phyloP scores from a whole-genome alignment of 2,329 filamentous ascomycete species.

The Botrytis cinerea region DNA sequence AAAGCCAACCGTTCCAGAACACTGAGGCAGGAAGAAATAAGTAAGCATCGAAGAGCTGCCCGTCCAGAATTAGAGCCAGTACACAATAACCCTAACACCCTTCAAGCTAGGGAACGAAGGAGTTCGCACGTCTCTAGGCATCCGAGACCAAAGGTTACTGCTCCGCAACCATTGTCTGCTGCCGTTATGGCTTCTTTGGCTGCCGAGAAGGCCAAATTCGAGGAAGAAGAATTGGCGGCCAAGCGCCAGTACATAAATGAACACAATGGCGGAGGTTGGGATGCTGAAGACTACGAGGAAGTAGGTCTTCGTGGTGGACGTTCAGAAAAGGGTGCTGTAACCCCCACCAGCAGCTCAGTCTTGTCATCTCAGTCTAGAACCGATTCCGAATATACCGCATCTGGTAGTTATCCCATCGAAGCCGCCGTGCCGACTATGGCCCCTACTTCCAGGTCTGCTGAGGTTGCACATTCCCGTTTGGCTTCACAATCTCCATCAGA shows the following conservation, averaged over 20 bases:
- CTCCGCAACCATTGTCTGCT: neutral
- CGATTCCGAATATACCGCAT: neutral
- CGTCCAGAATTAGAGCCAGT: neutral
- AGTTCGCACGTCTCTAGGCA: too few relatives aligned
- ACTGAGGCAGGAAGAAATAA: neutral
- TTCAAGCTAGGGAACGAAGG: neutral
- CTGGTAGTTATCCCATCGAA: neutral
- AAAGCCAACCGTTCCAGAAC: neutral
- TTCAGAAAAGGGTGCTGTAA: neutral
- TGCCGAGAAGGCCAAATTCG: neutral
- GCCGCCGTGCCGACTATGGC: neutral
- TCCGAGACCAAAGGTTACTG: fast-evolving
- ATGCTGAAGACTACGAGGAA: neutral
- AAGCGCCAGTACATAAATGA: neutral
- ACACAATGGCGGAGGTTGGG: neutral
- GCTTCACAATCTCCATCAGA: neutral
- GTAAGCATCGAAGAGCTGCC: neutral
- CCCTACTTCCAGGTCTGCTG: neutral
- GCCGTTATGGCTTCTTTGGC: neutral
- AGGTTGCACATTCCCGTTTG: neutral
- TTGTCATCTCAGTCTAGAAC: neutral
- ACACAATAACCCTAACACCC: fast-evolving
- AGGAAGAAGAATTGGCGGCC: neutral
- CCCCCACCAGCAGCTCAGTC: neutral
- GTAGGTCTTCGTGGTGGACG: neutral